phyloP scores from a whole-genome alignment of 2,329 filamentous ascomycete genomes.

The Neocucurbitaria cava region DNA sequence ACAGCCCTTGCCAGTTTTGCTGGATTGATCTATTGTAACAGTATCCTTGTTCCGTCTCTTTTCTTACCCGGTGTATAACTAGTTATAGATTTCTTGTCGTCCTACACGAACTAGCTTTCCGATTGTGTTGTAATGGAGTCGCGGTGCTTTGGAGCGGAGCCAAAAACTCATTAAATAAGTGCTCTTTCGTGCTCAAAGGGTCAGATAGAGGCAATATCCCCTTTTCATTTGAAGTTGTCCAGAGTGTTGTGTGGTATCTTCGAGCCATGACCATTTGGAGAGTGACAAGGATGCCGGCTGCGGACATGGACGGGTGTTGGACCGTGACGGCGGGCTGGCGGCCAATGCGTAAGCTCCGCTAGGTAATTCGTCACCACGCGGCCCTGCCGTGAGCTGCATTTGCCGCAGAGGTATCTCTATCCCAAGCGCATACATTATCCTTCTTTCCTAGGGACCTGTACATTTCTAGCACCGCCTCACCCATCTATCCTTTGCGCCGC shows the following conservation, averaged over 20 bases:
- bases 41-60: not conserved
- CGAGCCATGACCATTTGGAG: not conserved
- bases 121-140: too few relatives aligned
- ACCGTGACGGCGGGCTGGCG: slow-evolving; percentile 13
- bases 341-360: slow-evolving; percentile 2
- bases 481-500: not conserved
- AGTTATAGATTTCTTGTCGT: too few relatives aligned
- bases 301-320: slow-evolving; percentile 12
- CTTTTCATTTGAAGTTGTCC: not conserved
- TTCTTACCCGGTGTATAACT: not conserved
- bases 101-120: too few relatives aligned
- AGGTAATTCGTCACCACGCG: slow-evolving; percentile 19
- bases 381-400: slow-evolving; percentile 10
- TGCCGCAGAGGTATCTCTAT: slow-evolving; percentile 7
- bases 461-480: not conserved
- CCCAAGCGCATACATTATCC: slow-evolving; percentile 5
- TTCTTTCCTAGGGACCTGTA: not conserved
- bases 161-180: too few relatives aligned
- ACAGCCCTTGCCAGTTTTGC: not conserved
- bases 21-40: not conserved
- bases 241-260: not conserved
- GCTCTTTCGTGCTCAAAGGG: too few relatives aligned
- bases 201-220: too few relatives aligned
- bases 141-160: too few relatives aligned
- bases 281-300: slow-evolving; percentile 12